Base-by-base conservation (phyloP, 495 filamentous ascomycete species). In the Aspergillus ellipticus region DNA sequence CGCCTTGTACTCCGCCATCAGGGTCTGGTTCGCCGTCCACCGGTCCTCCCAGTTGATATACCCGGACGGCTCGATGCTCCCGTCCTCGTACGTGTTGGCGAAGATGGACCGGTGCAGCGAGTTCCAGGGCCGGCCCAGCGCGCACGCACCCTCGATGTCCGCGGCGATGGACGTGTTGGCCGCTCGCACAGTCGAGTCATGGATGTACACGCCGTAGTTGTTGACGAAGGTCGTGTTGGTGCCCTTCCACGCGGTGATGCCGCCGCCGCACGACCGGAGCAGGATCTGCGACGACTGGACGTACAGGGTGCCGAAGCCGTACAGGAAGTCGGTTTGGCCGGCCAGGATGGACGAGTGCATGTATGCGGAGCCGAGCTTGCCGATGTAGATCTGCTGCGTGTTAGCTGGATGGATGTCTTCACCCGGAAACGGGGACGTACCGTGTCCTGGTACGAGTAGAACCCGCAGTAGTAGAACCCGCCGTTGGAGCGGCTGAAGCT, bases 221-320 rank as follows among this genome's bases (percentile, higher is more conserved):
- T 86, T 86, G 6, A 60, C 59, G 54, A 80, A 83, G 20, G 81
- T 85, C 0, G 82, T 85, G 65, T 86, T 86, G 1, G 77, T 82
- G 13, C 82, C 83, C 52, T 86, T 86, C 83, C 82, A 85, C 6
- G 82, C 82, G n/a, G 81, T 84, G 46, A 85, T 77, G 45, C 83
- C 82, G 54, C 83, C 82, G 22, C 82, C 83, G 61, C 82, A 85
- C 49, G 65, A 64, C 28, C 83, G 77, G 22, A 86, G 72, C 4
- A 66, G 64, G 6, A 85, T 53, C 2, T 65, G 56, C 4, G 67
- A 75, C 3, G 69, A 65, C 57, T 80, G 67, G 28, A 79, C 65
- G 69, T 74, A 82, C 22, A 71, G 72, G 8, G 77, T 81, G 58
- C 78, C 77, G 62, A 82, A 82, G 24, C 74, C 79, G 67, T 81